Evolutionary conservation across 768 basidiomycete species (phyloP), one percentile per base, ranked within the genome.

Genomic region (Auricularia cornea): DNA sequence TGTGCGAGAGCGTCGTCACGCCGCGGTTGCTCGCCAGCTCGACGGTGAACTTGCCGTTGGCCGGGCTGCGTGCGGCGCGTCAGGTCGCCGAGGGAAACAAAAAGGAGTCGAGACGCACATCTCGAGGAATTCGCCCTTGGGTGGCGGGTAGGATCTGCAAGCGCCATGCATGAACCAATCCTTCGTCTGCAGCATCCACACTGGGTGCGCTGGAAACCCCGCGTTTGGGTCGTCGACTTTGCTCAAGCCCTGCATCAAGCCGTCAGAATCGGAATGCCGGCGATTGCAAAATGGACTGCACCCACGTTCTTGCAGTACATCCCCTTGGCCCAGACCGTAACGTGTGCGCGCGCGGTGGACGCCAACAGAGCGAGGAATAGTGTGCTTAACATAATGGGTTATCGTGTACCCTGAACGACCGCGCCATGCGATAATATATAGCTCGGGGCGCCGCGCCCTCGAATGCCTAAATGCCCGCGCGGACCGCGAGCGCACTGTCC

Each of bases 91-190:
- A 6, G n/a, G 12, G 31, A 28, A 16, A n/a, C 12, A 12, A 60
- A 16, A 5, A 23, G 23, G 12, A n/a, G 11, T 28, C 3, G 44
- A 52, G 12, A 28, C 62, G 18, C 40, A 63, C 62, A 63, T 14
- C 12, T 59, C 35, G 57, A 63, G 62, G 26, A 59, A 59, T 8
- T 63, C 56, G 31, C 62, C 62, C 18, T 59, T 29, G 10, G 57
- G 41, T 8, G 62, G 62, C 33, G 62, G 62, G 38, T 59, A 63
- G 35, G 60, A 16, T 20, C 59, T 59, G 57, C 62, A 63, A 23
- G 41, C 35, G 18, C 23, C 48, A n/a, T 62, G 26, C 28, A 48
- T 59, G 44, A 41, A 63, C 62, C 62, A 63, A 18, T 48, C 35
- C n/a, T 30, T 41, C 14, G 28, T 59, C n/a, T 57, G 32, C 32